A percentile compares a stretch with the other conserved stretches of the same genome.
phyloP scores from a whole-genome alignment of 2,329 filamentous ascomycete species.

The Calonectria hawksworthii region DNA sequence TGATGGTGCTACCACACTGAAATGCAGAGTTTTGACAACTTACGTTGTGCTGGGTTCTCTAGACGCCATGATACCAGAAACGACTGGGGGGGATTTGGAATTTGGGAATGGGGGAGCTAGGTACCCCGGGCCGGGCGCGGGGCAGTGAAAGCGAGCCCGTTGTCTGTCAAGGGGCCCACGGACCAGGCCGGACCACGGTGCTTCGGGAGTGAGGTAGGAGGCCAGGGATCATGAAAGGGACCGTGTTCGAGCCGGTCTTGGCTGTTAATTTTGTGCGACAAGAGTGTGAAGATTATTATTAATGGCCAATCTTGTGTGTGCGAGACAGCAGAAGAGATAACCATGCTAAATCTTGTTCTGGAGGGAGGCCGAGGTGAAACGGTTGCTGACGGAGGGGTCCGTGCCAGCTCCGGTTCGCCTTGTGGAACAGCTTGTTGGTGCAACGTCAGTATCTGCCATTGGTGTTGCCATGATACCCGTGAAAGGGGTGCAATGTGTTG shows the following conservation, averaged over 20 bases:
- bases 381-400: slow-evolving; percentile 27
- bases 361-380: slow-evolving; percentile 21
- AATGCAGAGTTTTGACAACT: slow-evolving; percentile 24
- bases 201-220: slow-evolving; percentile 11
- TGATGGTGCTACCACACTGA: slow-evolving; percentile 30
- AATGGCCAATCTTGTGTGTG: background rate
- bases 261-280: background rate
- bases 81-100: slow-evolving; percentile 22
- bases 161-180: slow-evolving; percentile 2
- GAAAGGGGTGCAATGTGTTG: slow-evolving; percentile 1
- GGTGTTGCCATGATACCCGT: slow-evolving; percentile 19
- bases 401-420: slow-evolving; percentile 21
- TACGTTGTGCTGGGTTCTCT: slow-evolving; percentile 27
- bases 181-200: slow-evolving; percentile 2
- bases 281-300: background rate
- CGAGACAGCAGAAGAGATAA: background rate
- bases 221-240: background rate
- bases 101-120: slow-evolving; percentile 18
- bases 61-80: slow-evolving; percentile 16
- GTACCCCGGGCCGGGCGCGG: slow-evolving; percentile 26
- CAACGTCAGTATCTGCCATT: slow-evolving; percentile 23
- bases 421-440: slow-evolving; percentile 24
- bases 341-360: background rate
- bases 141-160: slow-evolving; percentile 15
- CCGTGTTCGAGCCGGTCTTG: slow-evolving; percentile 17